Evolutionary conservation across 768 basidiomycete genomes (phyloP).

Genomic region (Rhizopogon vinicolor): DNA sequence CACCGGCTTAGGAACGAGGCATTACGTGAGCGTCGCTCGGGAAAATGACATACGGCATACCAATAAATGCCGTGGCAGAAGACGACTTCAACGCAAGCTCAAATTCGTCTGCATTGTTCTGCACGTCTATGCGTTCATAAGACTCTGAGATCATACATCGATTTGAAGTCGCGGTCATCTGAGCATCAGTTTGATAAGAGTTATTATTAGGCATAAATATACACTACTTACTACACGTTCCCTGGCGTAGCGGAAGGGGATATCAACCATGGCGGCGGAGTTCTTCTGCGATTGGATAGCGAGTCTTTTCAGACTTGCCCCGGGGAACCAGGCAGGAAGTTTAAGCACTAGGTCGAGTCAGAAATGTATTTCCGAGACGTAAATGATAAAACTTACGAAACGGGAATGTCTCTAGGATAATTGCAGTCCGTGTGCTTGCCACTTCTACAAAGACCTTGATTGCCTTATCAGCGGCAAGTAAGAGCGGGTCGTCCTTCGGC

Average conservation of each 20-base stretch:
- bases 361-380: background rate
- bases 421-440: conserved; percentile 20
- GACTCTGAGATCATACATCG: conserved; percentile 28
- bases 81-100: conserved; percentile 24
- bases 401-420: conserved; percentile 25
- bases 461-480: conserved; percentile 25
- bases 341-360: conserved; percentile 22
- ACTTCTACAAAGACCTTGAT: conserved; percentile 21
- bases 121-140: conserved; percentile 12
- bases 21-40: conserved; percentile 3
- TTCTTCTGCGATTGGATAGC: conserved; percentile 25
- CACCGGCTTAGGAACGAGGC: conserved; percentile 16
- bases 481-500: conserved; percentile 22
- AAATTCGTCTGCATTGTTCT: conserved; percentile 15
- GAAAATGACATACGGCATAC: conserved; percentile 10
- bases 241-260: conserved; percentile 25
- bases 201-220: background rate
- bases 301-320: conserved; percentile 26
- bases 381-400: conserved; percentile 21
- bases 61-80: conserved; percentile 29
- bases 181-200: background rate
- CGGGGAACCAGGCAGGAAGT: conserved; percentile 31
- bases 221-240: conserved; percentile 16
- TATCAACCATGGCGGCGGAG: conserved; percentile 22
- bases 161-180: conserved; percentile 18